These are phyloP conservation scores for Lentinula sp. DNA, from an alignment of 768 basidiomycete species.

Conservation along the genomic window DNA sequence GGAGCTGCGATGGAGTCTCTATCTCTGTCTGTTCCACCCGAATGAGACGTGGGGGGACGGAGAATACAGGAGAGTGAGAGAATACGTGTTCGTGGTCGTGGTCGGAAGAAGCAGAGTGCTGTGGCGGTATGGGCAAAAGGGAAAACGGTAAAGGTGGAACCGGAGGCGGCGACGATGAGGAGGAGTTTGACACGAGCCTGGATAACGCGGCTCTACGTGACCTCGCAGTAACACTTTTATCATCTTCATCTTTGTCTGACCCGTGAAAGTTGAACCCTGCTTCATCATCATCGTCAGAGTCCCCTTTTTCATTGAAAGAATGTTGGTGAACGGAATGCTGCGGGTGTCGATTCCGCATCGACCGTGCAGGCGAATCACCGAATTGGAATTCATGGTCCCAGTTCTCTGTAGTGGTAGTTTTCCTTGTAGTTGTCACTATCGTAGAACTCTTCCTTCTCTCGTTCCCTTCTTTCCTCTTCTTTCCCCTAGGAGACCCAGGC, in stretches of 20 bases:
- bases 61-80: slow-evolving; percentile 68
- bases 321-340: neutral
- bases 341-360: slow-evolving; percentile 14
- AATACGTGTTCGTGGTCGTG: slow-evolving; percentile 23
- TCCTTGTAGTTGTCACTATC: slow-evolving; percentile 5
- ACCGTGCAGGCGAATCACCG: slow-evolving; percentile 15
- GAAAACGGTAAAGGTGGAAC: slow-evolving; percentile 32
- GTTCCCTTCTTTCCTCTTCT: too few relatives aligned
- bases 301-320: slow-evolving; percentile 31
- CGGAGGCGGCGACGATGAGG: slow-evolving; percentile 20
- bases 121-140: slow-evolving; percentile 2
- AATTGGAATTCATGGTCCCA: slow-evolving; percentile 62
- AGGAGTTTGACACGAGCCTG: slow-evolving; percentile 18
- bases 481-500: too few relatives aligned
- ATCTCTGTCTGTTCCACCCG: slow-evolving; percentile 23
- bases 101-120: slow-evolving; percentile 1
- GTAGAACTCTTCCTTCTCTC: slow-evolving; percentile 6
- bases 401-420: slow-evolving; percentile 35
- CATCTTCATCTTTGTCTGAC: slow-evolving; percentile 54
- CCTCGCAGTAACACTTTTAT: slow-evolving; percentile 65
- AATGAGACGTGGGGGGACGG: slow-evolving; percentile 44
- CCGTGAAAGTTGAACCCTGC: slow-evolving; percentile 38
- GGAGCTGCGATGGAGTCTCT: slow-evolving; percentile 31
- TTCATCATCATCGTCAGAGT: slow-evolving; percentile 40
- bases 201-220: slow-evolving; percentile 35